Evolutionary conservation across 352 stramenopile species (phyloP), one percentile per base, ranked within the genome.

Genomic region (Saprolegnia diclina): DNA sequence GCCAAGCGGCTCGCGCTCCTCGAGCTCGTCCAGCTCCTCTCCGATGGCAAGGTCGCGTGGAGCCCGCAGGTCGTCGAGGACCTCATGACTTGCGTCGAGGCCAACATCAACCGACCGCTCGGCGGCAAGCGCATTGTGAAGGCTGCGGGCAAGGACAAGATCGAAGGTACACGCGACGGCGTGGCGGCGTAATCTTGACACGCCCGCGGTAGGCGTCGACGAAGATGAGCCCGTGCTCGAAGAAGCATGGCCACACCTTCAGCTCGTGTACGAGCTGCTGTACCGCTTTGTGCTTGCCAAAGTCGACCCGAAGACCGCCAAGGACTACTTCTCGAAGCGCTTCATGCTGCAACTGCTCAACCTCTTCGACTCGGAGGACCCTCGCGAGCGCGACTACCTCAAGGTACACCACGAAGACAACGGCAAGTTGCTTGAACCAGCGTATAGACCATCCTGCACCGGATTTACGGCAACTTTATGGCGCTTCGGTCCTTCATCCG

Each of bases 401-500:
- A 99, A 99, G 76, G 78, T 81, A 19, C 4, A n/a, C 16, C 26
- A 4, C n/a, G 29, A 9, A 19, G 26, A 46, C 4, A 40, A 44
- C 48, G 4, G 16, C 29, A 16, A 50, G 21, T 62, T 19, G 13
- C n/a, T 26, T 26, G 24, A 29, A 22, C 29, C 2, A 35, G 5
- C 9, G 35, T 65, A 38, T 46, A 85, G 82, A 99, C 97, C 0
- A 99, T 99, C 74, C 80, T 99, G 48, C 97, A 99, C 74, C 91
- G 97, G 46, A 98, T 99, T 52, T 99, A 99, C 76, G 96, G 95
- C 74, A 91, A 99, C 78, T 98, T 98, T 65, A 99, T 99, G 92
- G 94, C 90, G 56, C 91, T 98, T 71, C 90, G 97, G 26, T 97
- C 94, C 13, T 99, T 99, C 71, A 99, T 99, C 71, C 92, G 97